A percentile compares a stretch with the other conserved stretches of the same genome.
These are phyloP conservation scores for Colletotrichum viniferum DNA, from an alignment of 2,329 filamentous ascomycete species.

Conservation along the genomic window DNA sequence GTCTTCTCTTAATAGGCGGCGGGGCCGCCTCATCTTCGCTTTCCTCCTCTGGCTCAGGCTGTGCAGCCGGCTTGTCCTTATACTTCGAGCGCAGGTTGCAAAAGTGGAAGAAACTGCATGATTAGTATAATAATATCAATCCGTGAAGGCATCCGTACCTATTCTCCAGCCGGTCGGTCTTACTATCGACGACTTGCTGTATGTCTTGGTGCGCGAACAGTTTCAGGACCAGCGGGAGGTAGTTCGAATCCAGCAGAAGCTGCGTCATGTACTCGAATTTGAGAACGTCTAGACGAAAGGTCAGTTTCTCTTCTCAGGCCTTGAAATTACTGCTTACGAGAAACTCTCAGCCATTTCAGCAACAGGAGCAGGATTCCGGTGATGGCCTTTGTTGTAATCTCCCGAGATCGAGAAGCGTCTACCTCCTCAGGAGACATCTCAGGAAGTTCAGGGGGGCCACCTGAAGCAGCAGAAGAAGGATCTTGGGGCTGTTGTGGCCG, in stretches of 20 bases:
- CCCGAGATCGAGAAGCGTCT: slow-evolving; percentile 79
- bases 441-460: slow-evolving; percentile 38
- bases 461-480: neutral
- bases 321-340: slow-evolving; percentile 65
- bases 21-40: slow-evolving; percentile 81
- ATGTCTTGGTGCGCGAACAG: slow-evolving; percentile 94
- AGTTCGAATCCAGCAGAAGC: slow-evolving; percentile 91
- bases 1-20: slow-evolving; percentile 75
- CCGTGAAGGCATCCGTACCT: slow-evolving; percentile 57
- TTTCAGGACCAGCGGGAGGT: slow-evolving; percentile 89
- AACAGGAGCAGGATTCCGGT: slow-evolving; percentile 88
- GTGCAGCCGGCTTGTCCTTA: slow-evolving; percentile 34
- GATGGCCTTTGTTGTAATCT: slow-evolving; percentile 89
- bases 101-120: slow-evolving; percentile 82
- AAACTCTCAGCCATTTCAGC: slow-evolving; percentile 95
- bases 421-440: slow-evolving; percentile 73
- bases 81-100: slow-evolving; percentile 73
- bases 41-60: slow-evolving; percentile 27
- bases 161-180: slow-evolving; percentile 80
- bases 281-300: slow-evolving; percentile 69
- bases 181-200: slow-evolving; percentile 86
- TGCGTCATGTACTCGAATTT: slow-evolving; percentile 97
- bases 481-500: slow-evolving; percentile 30
- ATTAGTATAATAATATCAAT: slow-evolving; percentile 21
- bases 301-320: neutral